phyloP scores from a whole-genome alignment of 768 basidiomycete species.

The Kwoniella sp. region DNA sequence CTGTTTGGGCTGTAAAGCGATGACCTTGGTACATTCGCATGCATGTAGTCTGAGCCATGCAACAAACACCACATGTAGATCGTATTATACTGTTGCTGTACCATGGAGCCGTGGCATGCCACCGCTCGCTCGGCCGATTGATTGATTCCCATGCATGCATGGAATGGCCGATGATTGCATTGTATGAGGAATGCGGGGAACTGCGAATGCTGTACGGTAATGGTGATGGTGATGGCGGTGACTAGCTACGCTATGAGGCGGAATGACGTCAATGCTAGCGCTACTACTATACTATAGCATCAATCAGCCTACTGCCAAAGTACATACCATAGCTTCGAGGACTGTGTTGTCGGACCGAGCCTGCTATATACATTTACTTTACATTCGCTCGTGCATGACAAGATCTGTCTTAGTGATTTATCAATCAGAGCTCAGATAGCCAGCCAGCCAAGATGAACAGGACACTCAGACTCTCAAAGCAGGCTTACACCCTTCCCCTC shows the following conservation, averaged over 20 bases:
- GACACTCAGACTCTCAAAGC: slow-evolving; percentile 18
- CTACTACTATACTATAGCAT: too few species aligned
- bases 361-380: too few species aligned
- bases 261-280: slow-evolving; percentile 24
- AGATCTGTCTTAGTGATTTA: too few species aligned
- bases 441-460: slow-evolving; percentile 18
- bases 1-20: too few species aligned
- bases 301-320: neutral
- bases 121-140: slow-evolving; percentile 10
- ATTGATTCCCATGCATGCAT: neutral
- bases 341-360: too few species aligned
- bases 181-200: slow-evolving; percentile 15
- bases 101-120: too few species aligned
- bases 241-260: neutral
- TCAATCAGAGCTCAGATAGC: neutral
- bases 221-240: neutral
- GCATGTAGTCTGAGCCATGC: too few species aligned
- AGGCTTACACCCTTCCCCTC: slow-evolving; percentile 6
- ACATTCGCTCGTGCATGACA: too few species aligned
- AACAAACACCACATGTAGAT: too few species aligned
- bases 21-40: too few species aligned
- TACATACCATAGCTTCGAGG: neutral
- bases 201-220: neutral
- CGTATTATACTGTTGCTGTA: too few species aligned
- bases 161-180: neutral